These are phyloP conservation scores for Acanthamoeba culbertsoni DNA, from an alignment of 208 protist species.

Conservation along the genomic window DNA sequence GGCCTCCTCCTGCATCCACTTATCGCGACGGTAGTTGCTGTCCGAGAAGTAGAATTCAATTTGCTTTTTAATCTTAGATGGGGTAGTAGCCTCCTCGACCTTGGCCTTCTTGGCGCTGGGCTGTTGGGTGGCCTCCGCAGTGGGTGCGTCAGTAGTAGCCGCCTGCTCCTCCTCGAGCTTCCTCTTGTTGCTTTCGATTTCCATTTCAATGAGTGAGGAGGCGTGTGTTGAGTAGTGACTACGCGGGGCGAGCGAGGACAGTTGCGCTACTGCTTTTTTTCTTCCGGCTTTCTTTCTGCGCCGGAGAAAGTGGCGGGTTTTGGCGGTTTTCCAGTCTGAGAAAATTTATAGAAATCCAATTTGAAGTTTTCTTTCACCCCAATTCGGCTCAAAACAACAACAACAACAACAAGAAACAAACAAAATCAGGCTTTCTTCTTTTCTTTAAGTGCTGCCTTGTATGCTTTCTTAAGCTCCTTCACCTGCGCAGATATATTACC, in stretches of 20 bases:
- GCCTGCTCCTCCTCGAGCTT: neutral
- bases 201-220: neutral
- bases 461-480: neutral
- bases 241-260: no score
- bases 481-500: neutral
- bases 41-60: slow-evolving; percentile 71
- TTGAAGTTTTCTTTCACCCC: no score
- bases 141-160: neutral
- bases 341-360: no score
- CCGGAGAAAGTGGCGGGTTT: no score
- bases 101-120: slow-evolving; percentile 42
- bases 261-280: no score
- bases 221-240: no score
- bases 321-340: no score
- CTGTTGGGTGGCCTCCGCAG: neutral
- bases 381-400: no score
- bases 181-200: slow-evolving; percentile 38
- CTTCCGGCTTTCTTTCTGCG: no score
- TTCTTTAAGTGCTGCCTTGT: neutral
- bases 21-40: slow-evolving; percentile 64
- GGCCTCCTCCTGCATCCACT: slow-evolving; percentile 59
- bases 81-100: neutral
- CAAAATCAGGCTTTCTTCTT: neutral
- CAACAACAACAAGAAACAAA: neutral
- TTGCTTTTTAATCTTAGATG: slow-evolving; percentile 59